Evolutionary conservation across 108 stramenopile species (phyloP), one percentile per base, ranked within the genome.

Genomic region (Skeletonema costatum): DNA sequence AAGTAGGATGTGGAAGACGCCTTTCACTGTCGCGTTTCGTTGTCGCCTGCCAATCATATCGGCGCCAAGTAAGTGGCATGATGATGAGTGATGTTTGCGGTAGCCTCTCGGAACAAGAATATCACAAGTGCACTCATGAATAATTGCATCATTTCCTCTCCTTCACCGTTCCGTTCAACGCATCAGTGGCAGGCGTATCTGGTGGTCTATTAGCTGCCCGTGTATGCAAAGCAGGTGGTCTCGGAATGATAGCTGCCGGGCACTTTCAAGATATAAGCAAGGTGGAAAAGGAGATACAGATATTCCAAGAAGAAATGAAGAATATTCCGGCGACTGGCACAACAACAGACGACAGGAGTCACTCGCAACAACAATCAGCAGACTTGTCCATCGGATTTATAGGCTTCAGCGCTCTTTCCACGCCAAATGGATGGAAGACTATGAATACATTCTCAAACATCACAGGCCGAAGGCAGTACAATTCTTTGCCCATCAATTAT

Each of bases 161-260:
- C 1, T 25, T 25, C 17, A 9, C 8, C 1, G 6, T 39, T 39
- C 8, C 8, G 38, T 39, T 7, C 53, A 56, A 25, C 9, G 0
- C 2, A 51, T 51, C 53, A 13, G 91, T 93, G 93, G 87, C 87
- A 5, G 90, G 86, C 4, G 88, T 89, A 50, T 80, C 88, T 14
- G 85, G 89, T 38, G 89, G 87, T 7, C 51, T 73, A 31, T 71
- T 91, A 21, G 93, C 93, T 1, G 84, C 81, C 32, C 87, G 86
- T 44, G 87, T 88, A 0, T 80, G 82, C 42, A 74, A 82, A 32
- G 93, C 90, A 2, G 93, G 93, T 29, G 93, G 78, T 0, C 71
- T 93, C n/a, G 93, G 90, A 11, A 87, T 90, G 53, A 75, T 92
- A 48, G 90, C 89, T 19, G 93, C 89, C 1, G 93, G 93, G 2